phyloP scores from a whole-genome alignment of 2,329 filamentous ascomycete species.

The Coniochaeta pulveracea region DNA sequence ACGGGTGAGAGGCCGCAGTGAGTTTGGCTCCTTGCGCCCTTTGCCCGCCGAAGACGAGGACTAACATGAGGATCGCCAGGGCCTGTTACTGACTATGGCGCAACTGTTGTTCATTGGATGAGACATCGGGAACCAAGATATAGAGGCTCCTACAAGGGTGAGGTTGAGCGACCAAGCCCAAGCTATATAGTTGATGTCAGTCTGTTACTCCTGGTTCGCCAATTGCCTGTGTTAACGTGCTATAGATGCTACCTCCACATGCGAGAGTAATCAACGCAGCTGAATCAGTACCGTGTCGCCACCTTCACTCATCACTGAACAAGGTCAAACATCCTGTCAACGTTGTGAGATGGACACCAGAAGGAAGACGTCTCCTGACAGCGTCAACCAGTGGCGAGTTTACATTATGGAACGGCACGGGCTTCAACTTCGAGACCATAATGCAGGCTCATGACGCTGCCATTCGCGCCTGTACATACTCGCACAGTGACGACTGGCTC shows the following conservation, averaged over 20 bases:
- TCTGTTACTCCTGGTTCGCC: constrained; percentile 8
- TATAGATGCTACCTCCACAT: constrained; percentile 80
- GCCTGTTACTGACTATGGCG: constrained; percentile 86
- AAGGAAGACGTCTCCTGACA: constrained; percentile 82
- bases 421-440: constrained; percentile 98
- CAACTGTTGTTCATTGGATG: constrained; percentile 86
- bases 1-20: constrained; percentile 10
- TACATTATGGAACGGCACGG: constrained; percentile 96
- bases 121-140: constrained; percentile 68
- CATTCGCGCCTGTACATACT: constrained; percentile 75
- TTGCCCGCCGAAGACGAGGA: constrained; percentile 1
- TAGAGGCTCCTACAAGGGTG: constrained; percentile 58
- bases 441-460: constrained; percentile 94
- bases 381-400: constrained; percentile 96
- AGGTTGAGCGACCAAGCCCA: constrained; percentile 71
- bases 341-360: constrained; percentile 93
- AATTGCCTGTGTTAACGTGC: too few relatives aligned
- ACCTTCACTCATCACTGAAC: constrained; percentile 95
- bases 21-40: constrained; percentile 7
- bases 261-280: constrained; percentile 64
- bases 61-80: constrained; percentile 35
- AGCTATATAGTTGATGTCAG: constrained; percentile 85
- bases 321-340: constrained; percentile 98
- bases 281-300: constrained; percentile 86
- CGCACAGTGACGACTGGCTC: constrained; percentile 93